A percentile compares a stretch with the other conserved stretches of the same genome.
Conservation (phyloP, 805 yeast species). For the Kodamaea kakaduensis region DNA sequence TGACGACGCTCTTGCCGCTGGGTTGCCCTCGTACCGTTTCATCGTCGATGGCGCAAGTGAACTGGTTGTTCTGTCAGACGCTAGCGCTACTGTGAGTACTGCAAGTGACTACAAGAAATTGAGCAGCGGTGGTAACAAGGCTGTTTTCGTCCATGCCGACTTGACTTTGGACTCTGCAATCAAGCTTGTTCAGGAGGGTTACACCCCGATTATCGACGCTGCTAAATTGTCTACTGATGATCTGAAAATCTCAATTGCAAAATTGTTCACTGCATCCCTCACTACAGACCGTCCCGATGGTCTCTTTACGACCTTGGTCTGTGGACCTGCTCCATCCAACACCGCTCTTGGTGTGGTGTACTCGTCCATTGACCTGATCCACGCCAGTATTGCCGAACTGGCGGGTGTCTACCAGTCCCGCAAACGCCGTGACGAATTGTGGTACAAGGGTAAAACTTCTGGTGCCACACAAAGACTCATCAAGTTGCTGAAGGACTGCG, state of each 20-base stretch:
- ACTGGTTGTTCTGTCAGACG: slow-evolving; percentile 9
- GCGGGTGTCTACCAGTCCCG: slow-evolving; percentile 95
- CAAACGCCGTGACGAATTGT: slow-evolving; percentile 68
- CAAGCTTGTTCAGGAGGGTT: slow-evolving; percentile 29
- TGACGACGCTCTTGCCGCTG: slow-evolving; percentile 35
- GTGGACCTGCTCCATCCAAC: slow-evolving; percentile 55
- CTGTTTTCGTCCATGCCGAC: slow-evolving; percentile 20
- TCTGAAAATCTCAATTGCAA: slow-evolving; percentile 32
- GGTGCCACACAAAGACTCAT: slow-evolving; percentile 86
- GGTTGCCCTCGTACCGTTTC: slow-evolving; percentile 51
- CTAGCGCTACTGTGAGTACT: slow-evolving; percentile 19
- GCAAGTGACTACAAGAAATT: slow-evolving; percentile 17
- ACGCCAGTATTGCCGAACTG: slow-evolving; percentile 72
- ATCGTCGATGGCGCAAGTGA: slow-evolving; percentile 20
- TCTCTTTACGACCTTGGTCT: slow-evolving; percentile 77
- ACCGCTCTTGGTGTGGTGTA: slow-evolving; percentile 79
- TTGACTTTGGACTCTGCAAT: slow-evolving; percentile 22
- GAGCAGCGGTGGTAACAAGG: slow-evolving; percentile 27
- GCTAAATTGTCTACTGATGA: slow-evolving; percentile 26
- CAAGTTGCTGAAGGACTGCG: slow-evolving; percentile 77
- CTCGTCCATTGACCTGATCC: slow-evolving; percentile 77
- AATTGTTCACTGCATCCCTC: slow-evolving; percentile 48
- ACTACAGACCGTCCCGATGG: slow-evolving; percentile 86
- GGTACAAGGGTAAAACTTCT: slow-evolving; percentile 96
- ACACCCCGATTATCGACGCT: slow-evolving; percentile 31